Percentiles rank a stretch among this genome's conserved stretches.
Conservation (phyloP, 805 yeast genomes). For the Millerozyma miso region DNA sequence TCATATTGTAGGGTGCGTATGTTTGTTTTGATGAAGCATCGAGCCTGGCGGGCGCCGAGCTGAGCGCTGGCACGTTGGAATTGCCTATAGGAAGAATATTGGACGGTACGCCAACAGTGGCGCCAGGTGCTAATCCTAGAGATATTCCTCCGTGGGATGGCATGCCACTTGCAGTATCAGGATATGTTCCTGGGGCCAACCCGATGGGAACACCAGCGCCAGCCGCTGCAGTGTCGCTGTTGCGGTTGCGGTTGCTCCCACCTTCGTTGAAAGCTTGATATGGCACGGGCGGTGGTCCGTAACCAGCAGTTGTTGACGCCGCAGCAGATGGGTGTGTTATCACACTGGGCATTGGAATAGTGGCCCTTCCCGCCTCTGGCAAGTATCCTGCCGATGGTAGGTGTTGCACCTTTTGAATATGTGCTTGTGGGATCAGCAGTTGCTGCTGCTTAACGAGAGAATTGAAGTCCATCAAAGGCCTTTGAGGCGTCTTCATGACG, state of each 20-base stretch:
- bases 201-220: not conserved
- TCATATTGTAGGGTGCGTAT: not conserved
- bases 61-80: not conserved
- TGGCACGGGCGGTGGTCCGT: not conserved
- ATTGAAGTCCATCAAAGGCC: no score
- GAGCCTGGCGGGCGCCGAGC: not conserved
- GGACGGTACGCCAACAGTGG: not conserved
- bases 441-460: no score
- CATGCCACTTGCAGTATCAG: not conserved
- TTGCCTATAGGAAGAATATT: not conserved
- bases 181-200: not conserved
- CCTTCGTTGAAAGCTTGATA: not conserved
- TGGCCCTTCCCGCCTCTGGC: no score
- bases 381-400: no score
- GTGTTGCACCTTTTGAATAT: no score
- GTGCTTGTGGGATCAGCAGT: no score
- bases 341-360: no score
- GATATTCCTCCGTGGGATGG: not conserved
- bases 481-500: not conserved
- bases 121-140: not conserved
- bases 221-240: not conserved
- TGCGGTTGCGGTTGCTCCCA: not conserved
- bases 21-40: not conserved
- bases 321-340: no score
- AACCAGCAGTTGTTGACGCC: not conserved